Evolutionary conservation across 306 rosid species (phyloP).

Genomic region (Herpetospermum pedunculosum): DNA sequence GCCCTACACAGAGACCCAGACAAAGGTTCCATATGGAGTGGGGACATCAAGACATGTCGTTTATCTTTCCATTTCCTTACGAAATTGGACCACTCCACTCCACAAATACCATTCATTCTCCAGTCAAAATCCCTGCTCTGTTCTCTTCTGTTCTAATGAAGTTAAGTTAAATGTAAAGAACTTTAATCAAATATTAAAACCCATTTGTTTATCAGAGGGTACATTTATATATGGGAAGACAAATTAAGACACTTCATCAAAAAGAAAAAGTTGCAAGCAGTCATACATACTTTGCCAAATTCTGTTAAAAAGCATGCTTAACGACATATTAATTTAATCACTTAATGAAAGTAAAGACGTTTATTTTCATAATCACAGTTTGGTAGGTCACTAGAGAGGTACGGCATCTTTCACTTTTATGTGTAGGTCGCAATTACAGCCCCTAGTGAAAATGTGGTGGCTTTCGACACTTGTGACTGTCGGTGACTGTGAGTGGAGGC

Average conservation of each 20-base stretch:
- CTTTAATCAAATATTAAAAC: neutral
- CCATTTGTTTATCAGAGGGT: neutral
- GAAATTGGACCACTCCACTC: constrained; percentile 2
- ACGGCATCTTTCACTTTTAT: neutral
- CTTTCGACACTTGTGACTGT: constrained; percentile 33
- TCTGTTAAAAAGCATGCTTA: neutral
- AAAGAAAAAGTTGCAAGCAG: neutral
- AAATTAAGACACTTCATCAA: neutral
- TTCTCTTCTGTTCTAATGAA: neutral
- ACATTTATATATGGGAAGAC: neutral
- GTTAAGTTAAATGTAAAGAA: neutral
- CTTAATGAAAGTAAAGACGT: neutral
- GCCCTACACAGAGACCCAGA: constrained; percentile 11
- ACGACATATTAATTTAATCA: neutral
- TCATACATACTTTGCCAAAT: neutral
- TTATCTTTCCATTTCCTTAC: neutral
- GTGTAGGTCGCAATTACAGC: constrained; percentile 13
- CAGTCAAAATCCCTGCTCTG: constrained; percentile 10
- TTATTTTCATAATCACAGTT: neutral
- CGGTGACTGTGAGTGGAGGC: constrained; percentile 17
- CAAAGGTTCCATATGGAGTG: constrained; percentile 8
- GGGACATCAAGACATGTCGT: neutral
- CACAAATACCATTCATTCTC: neutral
- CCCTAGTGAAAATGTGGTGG: constrained; percentile 19
- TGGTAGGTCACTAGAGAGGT: constrained; percentile 3